Conservation (phyloP, 805 yeast species). For the Priceomyces carsonii region DNA sequence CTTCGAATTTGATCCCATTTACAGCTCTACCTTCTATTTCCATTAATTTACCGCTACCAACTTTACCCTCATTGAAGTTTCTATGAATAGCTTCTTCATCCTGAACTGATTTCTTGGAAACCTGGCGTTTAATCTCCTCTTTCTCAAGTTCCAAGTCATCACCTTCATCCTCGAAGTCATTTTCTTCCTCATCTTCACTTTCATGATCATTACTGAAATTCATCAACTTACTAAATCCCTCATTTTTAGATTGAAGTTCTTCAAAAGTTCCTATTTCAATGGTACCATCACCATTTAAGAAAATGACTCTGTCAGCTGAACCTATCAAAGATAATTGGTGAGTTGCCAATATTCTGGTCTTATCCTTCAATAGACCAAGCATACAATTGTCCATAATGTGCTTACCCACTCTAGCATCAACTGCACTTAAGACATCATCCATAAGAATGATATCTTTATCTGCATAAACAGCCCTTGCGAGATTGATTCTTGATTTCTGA, state of each 20-base stretch:
- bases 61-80: constrained; percentile 27
- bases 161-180: constrained; percentile 9
- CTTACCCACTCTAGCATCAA: constrained; percentile 39
- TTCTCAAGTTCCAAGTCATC: not conserved
- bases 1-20: constrained; percentile 48
- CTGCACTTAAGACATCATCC: constrained; percentile 40
- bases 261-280: constrained; percentile 31
- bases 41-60: constrained; percentile 26
- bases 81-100: constrained; percentile 38
- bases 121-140: constrained; percentile 8
- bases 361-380: constrained; percentile 25
- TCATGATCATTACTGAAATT: constrained; percentile 16
- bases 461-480: constrained; percentile 38
- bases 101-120: constrained; percentile 11
- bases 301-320: constrained; percentile 30
- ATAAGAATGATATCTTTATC: constrained; percentile 28
- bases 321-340: constrained; percentile 37
- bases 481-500: constrained; percentile 36
- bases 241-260: constrained; percentile 22
- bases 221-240: constrained; percentile 30
- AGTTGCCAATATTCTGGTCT: constrained; percentile 38
- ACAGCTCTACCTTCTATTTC: constrained; percentile 59
- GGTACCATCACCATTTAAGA: constrained; percentile 32
- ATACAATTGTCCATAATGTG: constrained; percentile 35
- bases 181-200: constrained; percentile 16